Evolutionary conservation across 768 basidiomycete genomes (phyloP).

Genomic region (Sutorius australiensis): DNA sequence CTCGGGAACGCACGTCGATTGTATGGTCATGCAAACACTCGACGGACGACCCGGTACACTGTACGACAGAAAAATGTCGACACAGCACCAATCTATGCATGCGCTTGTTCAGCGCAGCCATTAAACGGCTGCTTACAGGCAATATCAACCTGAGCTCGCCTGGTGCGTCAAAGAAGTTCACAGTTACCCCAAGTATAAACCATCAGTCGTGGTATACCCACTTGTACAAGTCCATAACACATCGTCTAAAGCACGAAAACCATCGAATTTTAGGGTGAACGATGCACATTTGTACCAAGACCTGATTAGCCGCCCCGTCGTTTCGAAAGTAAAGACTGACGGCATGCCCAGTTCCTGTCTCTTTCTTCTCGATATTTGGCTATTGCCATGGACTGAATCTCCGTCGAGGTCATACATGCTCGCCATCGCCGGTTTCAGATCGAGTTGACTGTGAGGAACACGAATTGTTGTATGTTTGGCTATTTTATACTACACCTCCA

Average conservation of each 20-base stretch:
- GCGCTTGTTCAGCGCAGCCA: background rate
- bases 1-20: constrained; percentile 5
- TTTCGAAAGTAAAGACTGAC: constrained; percentile 42
- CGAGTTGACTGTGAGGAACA: constrained; percentile 40
- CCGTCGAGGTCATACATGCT: constrained; percentile 22
- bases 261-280: background rate
- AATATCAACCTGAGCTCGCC: constrained; percentile 2
- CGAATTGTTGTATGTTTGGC: constrained; percentile 15
- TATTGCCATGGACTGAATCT: constrained; percentile 10
- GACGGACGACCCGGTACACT: background rate
- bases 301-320: constrained; percentile 70
- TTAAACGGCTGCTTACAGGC: background rate
- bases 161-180: constrained; percentile 1
- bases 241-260: background rate
- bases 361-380: constrained; percentile 47
- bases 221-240: background rate
- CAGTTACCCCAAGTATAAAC: background rate
- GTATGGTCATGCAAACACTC: background rate
- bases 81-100: background rate
- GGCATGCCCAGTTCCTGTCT: constrained; percentile 69
- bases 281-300: constrained; percentile 42
- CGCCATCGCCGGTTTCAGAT: constrained; percentile 33
- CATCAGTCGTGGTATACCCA: background rate
- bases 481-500: constrained; percentile 20
- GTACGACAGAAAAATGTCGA: background rate